Percentiles rank a stretch among this genome's conserved stretches.
Conservation (phyloP, 192 early-diverging fungal genomes). For the Entophlyctis luteolus region DNA sequence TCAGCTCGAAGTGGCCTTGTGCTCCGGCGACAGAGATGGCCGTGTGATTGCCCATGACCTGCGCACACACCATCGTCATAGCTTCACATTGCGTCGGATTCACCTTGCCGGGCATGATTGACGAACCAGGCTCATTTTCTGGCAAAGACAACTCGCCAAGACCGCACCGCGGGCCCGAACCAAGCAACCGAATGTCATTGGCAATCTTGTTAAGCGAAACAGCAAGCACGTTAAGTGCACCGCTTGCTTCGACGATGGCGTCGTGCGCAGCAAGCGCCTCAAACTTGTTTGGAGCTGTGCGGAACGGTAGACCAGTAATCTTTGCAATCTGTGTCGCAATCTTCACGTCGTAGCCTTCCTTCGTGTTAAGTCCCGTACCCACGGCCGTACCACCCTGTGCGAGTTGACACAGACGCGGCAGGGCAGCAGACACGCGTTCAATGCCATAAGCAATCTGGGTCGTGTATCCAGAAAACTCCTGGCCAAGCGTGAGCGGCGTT, state of each 20-base stretch:
- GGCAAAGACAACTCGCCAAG: slow-evolving; percentile 93
- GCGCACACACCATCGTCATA: slow-evolving; percentile 98
- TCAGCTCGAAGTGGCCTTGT: slow-evolving; percentile 97
- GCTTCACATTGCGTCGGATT: slow-evolving; percentile 99
- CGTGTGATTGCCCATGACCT: slow-evolving; percentile 98
- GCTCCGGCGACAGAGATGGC: slow-evolving; percentile 87
- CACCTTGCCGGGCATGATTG: slow-evolving; percentile 99
- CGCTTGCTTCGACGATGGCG: slow-evolving; percentile 93
- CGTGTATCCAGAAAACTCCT: slow-evolving; percentile 88
- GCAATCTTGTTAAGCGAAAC: slow-evolving; percentile 98
- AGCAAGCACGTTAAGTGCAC: slow-evolving; percentile 91
- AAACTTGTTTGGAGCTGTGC: slow-evolving; percentile 98
- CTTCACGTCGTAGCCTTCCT: slow-evolving; percentile 84
- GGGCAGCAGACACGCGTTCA: slow-evolving; percentile 76
- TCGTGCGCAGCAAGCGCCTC: slow-evolving; percentile 98
- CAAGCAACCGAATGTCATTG: slow-evolving; percentile 94
- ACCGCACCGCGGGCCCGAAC: slow-evolving; percentile 95
- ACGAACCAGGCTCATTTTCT: slow-evolving; percentile 98
- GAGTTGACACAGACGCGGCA: slow-evolving; percentile 86
- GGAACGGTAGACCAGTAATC: slow-evolving; percentile 86
- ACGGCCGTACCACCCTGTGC: slow-evolving; percentile 97
- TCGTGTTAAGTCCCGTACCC: slow-evolving; percentile 96
- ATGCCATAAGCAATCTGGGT: slow-evolving; percentile 86
- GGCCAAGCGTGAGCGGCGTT: slow-evolving; percentile 93
- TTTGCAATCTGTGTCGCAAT: slow-evolving; percentile 85